A percentile compares a stretch with the other conserved stretches of the same genome.
These are phyloP conservation scores for Intubia oerlemansii DNA, from an alignment of 2,329 filamentous ascomycete species.

Conservation along the genomic window DNA sequence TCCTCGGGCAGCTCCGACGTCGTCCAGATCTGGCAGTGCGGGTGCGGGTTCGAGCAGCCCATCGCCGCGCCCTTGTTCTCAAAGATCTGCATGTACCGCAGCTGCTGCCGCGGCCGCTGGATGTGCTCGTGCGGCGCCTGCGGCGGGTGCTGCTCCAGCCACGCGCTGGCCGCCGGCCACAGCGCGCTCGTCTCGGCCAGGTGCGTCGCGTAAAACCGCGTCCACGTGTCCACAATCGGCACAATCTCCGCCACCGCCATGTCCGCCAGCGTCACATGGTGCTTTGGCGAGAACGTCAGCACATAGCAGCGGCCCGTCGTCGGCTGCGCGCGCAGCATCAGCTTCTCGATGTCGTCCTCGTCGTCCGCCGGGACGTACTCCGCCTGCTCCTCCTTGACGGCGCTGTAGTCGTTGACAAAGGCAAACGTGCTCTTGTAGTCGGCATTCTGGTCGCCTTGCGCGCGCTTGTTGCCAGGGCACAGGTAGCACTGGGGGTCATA, in stretches of 20 bases:
- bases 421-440: conserved; percentile 73
- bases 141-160: conserved; percentile 15
- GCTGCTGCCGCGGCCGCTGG: conserved; percentile 45
- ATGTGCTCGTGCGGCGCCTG: conserved; percentile 16
- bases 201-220: conserved; percentile 67
- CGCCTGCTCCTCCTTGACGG: conserved; percentile 81
- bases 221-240: conserved; percentile 78
- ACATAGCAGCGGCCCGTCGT: conserved; percentile 96
- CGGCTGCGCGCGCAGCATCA: conserved; percentile 61
- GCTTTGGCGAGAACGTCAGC: conserved; percentile 76
- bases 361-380: conserved; percentile 37
- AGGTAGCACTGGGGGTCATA: conserved; percentile 88
- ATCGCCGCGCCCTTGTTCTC: conserved; percentile 97
- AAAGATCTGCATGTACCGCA: conserved; percentile 97
- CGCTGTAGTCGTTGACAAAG: conserved; percentile 95
- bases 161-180: conserved; percentile 17
- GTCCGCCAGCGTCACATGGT: conserved; percentile 84
- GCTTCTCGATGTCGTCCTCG: conserved; percentile 34
- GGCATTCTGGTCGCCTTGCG: conserved; percentile 71
- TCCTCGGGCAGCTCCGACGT: conserved; percentile 84
- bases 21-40: conserved; percentile 92
- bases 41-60: conserved; percentile 97
- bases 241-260: conserved; percentile 58
- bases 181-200: conserved; percentile 52
- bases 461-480: conserved; percentile 77